A percentile compares a stretch with the other conserved stretches of the same genome.
Conservation (phyloP, 352 stramenopile species). For the Phytopythium sindhum region DNA sequence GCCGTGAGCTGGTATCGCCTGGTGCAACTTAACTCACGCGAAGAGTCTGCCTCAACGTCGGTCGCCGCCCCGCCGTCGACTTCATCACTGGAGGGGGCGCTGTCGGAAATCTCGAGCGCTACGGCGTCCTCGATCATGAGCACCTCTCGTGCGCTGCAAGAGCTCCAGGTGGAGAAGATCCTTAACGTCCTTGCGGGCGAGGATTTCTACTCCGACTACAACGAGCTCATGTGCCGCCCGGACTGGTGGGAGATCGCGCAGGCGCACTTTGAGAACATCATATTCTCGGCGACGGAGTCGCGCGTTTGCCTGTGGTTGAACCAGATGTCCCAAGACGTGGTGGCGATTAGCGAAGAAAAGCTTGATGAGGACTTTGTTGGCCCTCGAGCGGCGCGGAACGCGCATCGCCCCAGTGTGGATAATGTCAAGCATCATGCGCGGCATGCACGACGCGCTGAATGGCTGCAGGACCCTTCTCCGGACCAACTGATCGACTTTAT, state of each 20-base stretch:
- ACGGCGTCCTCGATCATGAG: conserved; percentile 16
- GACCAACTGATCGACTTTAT: conserved; percentile 81
- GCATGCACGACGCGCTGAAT: conserved; percentile 27
- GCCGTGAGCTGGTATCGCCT: conserved; percentile 84
- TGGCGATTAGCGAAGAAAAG: conserved; percentile 48
- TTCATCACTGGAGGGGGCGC: conserved; percentile 2
- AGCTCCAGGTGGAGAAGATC: conserved; percentile 74
- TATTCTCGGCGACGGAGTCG: conserved; percentile 66
- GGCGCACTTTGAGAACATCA: conserved; percentile 84
- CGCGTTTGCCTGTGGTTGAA: conserved; percentile 68
- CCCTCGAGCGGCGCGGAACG: conserved; percentile 1
- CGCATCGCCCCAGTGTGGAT: background rate
- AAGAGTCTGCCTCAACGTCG: conserved; percentile 55
- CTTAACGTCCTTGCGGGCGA: conserved; percentile 69
- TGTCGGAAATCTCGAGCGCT: conserved; percentile 8
- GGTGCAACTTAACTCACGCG: conserved; percentile 71
- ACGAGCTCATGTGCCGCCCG: conserved; percentile 66
- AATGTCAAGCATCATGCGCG: background rate
- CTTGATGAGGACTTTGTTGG: conserved; percentile 39
- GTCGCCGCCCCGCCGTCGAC: conserved; percentile 25
- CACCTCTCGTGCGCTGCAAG: conserved; percentile 39
- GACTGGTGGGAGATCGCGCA: conserved; percentile 85
- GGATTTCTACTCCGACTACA: conserved; percentile 83
- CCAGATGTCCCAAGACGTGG: conserved; percentile 65
- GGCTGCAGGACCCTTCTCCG: conserved; percentile 57